Evolutionary conservation across 768 basidiomycete species (phyloP).

Genomic region (Royoungia palumana): DNA sequence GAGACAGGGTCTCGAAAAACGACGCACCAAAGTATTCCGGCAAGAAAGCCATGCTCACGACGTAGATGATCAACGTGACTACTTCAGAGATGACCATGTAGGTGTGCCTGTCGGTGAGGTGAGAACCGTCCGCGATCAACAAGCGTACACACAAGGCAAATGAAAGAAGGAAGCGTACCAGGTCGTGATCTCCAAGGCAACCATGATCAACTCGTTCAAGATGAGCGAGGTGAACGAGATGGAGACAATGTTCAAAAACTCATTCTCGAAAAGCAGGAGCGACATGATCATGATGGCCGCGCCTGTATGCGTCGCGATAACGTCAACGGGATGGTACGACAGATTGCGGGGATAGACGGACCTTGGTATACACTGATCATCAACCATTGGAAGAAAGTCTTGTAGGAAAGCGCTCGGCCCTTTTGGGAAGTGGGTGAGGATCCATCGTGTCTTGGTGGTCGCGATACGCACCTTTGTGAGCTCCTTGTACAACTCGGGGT

Average conservation of each 20-base stretch:
- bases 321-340: not conserved
- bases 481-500: conserved; percentile 98
- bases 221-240: conserved; percentile 97
- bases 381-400: conserved; percentile 98
- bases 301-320: conserved; percentile 43
- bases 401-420: conserved; percentile 93
- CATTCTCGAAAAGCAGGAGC: conserved; percentile 91
- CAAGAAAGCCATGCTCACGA: conserved; percentile 86
- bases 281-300: conserved; percentile 99
- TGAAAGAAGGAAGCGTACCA: conserved; percentile 53
- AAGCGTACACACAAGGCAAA: not conserved
- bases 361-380: conserved; percentile 99
- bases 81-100: conserved; percentile 95
- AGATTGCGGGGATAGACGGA: conserved; percentile 23
- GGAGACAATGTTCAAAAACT: conserved; percentile 96
- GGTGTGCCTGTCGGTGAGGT: conserved; percentile 59
- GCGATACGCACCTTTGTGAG: conserved; percentile 73
- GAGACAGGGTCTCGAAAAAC: not conserved
- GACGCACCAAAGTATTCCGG: conserved; percentile 94
- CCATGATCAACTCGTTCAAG: conserved; percentile 98
- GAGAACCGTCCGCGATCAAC: not conserved
- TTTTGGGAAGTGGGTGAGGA: conserved; percentile 28
- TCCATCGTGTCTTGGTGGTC: no score
- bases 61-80: conserved; percentile 84
- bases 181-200: conserved; percentile 94